These are phyloP conservation scores for Coleophoma eucalyptorum DNA, from an alignment of 2,329 filamentous ascomycete genomes.

Conservation along the genomic window DNA sequence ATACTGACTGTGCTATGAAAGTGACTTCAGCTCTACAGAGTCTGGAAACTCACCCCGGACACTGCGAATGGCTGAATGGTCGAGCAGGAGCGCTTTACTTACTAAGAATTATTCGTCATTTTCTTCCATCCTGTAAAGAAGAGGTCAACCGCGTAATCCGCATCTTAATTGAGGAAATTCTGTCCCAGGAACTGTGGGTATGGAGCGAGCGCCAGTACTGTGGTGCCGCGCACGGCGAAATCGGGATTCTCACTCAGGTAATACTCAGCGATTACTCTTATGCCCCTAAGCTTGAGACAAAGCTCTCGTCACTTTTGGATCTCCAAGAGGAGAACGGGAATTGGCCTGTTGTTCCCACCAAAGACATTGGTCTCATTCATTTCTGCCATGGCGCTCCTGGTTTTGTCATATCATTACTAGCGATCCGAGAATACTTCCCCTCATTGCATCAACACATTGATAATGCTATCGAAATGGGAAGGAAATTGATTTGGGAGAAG, in stretches of 20 bases:
- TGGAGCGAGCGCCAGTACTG: constrained; percentile 61
- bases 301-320: constrained; percentile 51
- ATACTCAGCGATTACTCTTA: constrained; percentile 53
- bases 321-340: constrained; percentile 60
- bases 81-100: constrained; percentile 66
- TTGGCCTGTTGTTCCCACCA: constrained; percentile 44
- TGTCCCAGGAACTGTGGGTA: constrained; percentile 52
- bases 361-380: constrained; percentile 48
- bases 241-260: constrained; percentile 69
- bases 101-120: constrained; percentile 43
- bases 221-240: constrained; percentile 63
- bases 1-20: neutral
- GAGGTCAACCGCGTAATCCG: constrained; percentile 50
- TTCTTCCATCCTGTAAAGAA: constrained; percentile 42
- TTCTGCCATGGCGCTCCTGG: constrained; percentile 67
- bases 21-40: constrained; percentile 3
- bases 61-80: constrained; percentile 38
- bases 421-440: constrained; percentile 53
- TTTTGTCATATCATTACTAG: constrained; percentile 53
- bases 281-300: constrained; percentile 43
- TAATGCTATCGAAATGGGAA: constrained; percentile 39
- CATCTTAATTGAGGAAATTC: constrained; percentile 55
- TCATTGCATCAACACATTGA: constrained; percentile 49
- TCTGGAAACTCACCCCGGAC: neutral
- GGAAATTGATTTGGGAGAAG: constrained; percentile 49